Evolutionary conservation across 1,139 yeast species (phyloP), one percentile per base, ranked within the genome.

Genomic region (Geotrichum macrosporum): DNA sequence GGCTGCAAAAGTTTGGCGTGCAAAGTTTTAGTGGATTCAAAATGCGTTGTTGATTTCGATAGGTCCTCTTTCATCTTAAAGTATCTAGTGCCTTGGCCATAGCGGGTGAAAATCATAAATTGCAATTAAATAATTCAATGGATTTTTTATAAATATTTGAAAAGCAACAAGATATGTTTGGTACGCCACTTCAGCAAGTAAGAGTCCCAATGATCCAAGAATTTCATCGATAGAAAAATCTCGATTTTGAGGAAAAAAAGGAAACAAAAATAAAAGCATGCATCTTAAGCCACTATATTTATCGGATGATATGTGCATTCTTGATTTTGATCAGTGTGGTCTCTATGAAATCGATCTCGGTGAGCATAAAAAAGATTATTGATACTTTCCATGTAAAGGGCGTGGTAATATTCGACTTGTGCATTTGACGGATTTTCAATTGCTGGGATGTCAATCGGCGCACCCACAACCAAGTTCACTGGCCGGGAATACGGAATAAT

Each of bases 1-100:
- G 62, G 97, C 98, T 68, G 97, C 98, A 68, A 88, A 89, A 80
- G 78, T 78, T 74, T 88, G 77, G 92, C 88, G 97, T 76, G 88
- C 70, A 64, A 69, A 75, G 68, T 24, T 24, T 24, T 70, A 36
- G 10, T n/a, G n/a, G n/a, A n/a, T n/a, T n/a, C n/a, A n/a, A n/a
- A n/a, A n/a, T n/a, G n/a, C n/a, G n/a, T n/a, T n/a, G n/a, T n/a
- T n/a, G n/a, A n/a, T n/a, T n/a, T n/a, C n/a, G n/a, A n/a, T n/a
- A n/a, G n/a, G n/a, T n/a, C n/a, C n/a, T n/a, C n/a, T n/a, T n/a
- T n/a, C n/a, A n/a, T n/a, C n/a, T n/a, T n/a, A n/a, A n/a, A n/a
- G n/a, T n/a, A n/a, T n/a, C n/a, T n/a, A n/a, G n/a, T n/a, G n/a
- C n/a, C n/a, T n/a, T n/a, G n/a, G n/a, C n/a, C n/a, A n/a, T n/a